Conservation (phyloP, 2,329 filamentous ascomycete genomes). For the Colletotrichum navitas region DNA sequence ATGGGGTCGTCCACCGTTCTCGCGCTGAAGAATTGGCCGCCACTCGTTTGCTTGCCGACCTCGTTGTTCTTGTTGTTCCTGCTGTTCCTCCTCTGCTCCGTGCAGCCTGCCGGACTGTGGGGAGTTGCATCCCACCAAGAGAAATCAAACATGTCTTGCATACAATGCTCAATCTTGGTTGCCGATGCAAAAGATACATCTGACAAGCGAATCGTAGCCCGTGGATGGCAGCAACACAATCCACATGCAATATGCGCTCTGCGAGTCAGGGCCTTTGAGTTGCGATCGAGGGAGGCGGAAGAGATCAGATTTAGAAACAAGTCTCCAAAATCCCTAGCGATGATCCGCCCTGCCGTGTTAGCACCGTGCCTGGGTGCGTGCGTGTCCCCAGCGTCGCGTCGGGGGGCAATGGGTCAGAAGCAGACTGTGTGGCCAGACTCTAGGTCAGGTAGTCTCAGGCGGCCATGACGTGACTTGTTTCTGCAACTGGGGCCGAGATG, state of each 20-base stretch:
- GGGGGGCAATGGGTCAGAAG: slow-evolving; percentile 2
- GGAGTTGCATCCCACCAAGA: slow-evolving; percentile 27
- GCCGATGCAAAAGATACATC: background rate
- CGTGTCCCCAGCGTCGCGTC: background rate
- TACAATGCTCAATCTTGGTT: background rate
- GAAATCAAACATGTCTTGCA: background rate
- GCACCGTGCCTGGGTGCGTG: background rate
- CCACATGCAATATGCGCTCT: background rate
- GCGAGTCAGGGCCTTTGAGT: background rate
- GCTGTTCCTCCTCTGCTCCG: background rate
- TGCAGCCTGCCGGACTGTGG: slow-evolving; percentile 29
- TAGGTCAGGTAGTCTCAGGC: background rate
- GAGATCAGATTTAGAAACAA: background rate
- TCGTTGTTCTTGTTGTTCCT: background rate
- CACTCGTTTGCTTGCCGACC: background rate
- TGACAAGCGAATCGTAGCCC: slow-evolving; percentile 10
- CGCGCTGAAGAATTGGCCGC: slow-evolving; percentile 21
- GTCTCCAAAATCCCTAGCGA: slow-evolving; percentile 36
- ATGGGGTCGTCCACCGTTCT: background rate
- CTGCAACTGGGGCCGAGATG: slow-evolving; percentile 5
- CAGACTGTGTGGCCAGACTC: slow-evolving; percentile 1
- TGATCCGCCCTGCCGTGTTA: slow-evolving; percentile 13
- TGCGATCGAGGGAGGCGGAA: background rate
- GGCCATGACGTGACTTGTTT: slow-evolving; percentile 6
- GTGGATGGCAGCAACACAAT: background rate